Evolutionary conservation across 148 eudicot species (phyloP).

Genomic region (Rhododendron mucronatum): DNA sequence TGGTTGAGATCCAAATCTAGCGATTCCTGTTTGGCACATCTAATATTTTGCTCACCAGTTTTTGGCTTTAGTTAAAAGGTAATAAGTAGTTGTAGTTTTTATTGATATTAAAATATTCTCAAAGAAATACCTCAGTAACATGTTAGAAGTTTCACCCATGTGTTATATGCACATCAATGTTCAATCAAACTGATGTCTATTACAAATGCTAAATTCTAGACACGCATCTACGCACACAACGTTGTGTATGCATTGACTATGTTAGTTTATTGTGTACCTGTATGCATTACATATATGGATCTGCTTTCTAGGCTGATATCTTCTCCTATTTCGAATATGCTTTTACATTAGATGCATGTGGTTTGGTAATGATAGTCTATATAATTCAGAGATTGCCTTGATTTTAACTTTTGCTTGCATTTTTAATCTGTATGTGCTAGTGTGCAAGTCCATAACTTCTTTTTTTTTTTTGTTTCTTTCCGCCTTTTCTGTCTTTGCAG

Average conservation of each 20-base stretch:
- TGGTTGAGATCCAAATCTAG: background rate
- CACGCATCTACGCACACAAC: background rate
- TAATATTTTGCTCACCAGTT: background rate
- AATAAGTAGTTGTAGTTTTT: background rate
- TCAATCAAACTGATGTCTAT: background rate
- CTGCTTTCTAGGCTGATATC: background rate
- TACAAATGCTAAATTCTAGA: background rate
- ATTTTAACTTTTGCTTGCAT: background rate
- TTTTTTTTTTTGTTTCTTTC: background rate
- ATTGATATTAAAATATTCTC: background rate
- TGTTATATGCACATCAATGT: background rate
- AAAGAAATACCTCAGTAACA: background rate
- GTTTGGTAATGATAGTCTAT: too few species aligned
- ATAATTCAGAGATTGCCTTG: background rate
- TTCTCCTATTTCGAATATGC: background rate
- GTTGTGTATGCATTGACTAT: background rate
- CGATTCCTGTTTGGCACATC: background rate
- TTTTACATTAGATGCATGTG: background rate
- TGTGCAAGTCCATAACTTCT: background rate
- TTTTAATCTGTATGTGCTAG: background rate
- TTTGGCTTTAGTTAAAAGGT: background rate
- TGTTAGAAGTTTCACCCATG: background rate
- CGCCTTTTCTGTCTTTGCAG: constrained; percentile 27
- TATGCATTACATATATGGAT: background rate
- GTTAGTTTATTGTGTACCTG: background rate